Evolutionary conservation across 306 rosid genomes (phyloP).

Genomic region (Prunus kanzakura): DNA sequence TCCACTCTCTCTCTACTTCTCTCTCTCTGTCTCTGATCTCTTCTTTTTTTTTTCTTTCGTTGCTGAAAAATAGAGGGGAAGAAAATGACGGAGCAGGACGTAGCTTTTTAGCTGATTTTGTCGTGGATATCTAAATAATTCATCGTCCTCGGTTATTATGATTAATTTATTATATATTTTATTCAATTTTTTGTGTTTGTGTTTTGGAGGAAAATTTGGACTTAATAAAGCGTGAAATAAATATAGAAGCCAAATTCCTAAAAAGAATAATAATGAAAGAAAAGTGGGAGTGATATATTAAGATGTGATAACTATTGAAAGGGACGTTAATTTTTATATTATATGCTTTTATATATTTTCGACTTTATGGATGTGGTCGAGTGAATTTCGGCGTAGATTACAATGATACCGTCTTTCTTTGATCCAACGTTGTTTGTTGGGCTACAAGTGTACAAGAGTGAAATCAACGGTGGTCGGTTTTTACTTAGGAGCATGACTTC

Average conservation of each 20-base stretch:
- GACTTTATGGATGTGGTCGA: conserved; percentile 11
- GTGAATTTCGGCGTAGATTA: conserved; percentile 24
- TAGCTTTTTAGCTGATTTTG: conserved; percentile 26
- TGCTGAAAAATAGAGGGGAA: conserved; percentile 13
- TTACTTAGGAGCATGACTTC: neutral
- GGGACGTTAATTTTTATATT: neutral
- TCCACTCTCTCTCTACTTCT: conserved; percentile 19
- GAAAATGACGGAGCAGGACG: conserved; percentile 36
- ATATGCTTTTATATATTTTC: neutral
- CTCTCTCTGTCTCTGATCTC: neutral
- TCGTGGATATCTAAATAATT: conserved; percentile 10
- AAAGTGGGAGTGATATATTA: conserved; percentile 11
- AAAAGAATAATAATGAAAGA: neutral
- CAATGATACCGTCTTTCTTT: conserved; percentile 7
- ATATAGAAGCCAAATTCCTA: neutral
- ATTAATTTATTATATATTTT: neutral
- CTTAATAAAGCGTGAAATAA: neutral
- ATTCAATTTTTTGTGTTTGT: neutral
- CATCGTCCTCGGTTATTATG: neutral
- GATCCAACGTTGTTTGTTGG: conserved; percentile 3
- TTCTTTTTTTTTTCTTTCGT: neutral
- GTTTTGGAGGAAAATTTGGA: neutral
- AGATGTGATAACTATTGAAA: conserved; percentile 12
- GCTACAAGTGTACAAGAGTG: neutral
- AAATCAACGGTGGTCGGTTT: neutral